Conservation (phyloP, 176 grass and related monocot species). For the Poa annua region DNA sequence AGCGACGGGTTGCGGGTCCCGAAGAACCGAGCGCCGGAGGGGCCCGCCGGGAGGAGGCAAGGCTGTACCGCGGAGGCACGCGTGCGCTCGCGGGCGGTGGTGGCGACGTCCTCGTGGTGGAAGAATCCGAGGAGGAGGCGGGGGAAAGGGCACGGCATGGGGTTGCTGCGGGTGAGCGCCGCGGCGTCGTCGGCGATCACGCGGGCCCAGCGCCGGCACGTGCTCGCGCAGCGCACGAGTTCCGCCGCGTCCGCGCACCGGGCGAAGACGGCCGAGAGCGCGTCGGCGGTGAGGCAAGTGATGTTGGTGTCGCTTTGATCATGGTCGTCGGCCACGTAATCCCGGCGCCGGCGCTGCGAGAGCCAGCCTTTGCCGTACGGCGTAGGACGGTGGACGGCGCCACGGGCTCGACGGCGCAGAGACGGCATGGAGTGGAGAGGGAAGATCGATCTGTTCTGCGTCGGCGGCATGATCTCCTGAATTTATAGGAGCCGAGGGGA, state of each 20-base stretch:
- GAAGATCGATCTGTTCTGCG: too few species aligned
- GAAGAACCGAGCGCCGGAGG: background rate
- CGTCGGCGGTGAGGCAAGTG: background rate
- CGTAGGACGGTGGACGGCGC: background rate
- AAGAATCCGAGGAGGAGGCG: constrained; percentile 2
- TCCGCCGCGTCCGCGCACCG: background rate
- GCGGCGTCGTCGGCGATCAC: background rate
- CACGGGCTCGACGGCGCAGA: too few species aligned
- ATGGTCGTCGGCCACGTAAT: background rate
- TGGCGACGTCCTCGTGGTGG: background rate
- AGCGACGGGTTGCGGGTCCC: background rate
- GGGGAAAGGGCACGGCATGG: background rate
- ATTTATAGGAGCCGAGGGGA: too few species aligned
- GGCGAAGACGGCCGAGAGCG: background rate
- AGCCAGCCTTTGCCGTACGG: constrained; percentile 10
- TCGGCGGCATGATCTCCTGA: too few species aligned
- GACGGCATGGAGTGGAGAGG: too few species aligned
- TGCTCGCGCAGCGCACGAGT: background rate
- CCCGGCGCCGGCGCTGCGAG: background rate
- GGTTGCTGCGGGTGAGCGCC: background rate
- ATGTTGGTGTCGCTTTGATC: background rate
- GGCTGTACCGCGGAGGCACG: background rate
- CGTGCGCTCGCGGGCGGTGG: background rate
- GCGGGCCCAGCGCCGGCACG: constrained; percentile 23
- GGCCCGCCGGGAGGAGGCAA: background rate